Evolutionary conservation across 2,329 filamentous ascomycete genomes (phyloP), one percentile per base, ranked within the genome.

Genomic region (Bipolaris zeicola): DNA sequence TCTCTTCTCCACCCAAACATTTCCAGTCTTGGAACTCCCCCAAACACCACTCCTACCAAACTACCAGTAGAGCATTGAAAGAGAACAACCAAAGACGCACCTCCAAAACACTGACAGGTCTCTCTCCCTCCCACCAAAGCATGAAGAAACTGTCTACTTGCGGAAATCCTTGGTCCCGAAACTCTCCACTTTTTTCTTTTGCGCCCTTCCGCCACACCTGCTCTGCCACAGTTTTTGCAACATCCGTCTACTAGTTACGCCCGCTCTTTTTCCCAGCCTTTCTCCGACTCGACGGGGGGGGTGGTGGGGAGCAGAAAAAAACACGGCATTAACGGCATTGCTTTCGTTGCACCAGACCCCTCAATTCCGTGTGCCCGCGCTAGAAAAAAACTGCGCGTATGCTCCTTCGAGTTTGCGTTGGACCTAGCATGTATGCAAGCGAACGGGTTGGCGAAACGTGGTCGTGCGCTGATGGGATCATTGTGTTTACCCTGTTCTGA

Each of bases 401-500:
- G 0, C 81, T 28, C 26, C 83, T 68, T 89, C 85, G 14, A 88
- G 68, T 8, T 8, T 28, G 26, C 5, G 85, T 5, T 24, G 22
- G 22, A 4, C 3, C 22, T 86, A 0, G 22, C 22, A 6, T 24
- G 22, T 24, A 68, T 88, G 88, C 2, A 85, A 85, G 68, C 1
- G 80, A 76, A 76, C 2, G 83, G 60, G 0, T 74, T 68, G 1
- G 77, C 69, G 55, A 83, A 81, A 0, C 81, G 82, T 2, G 63
- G 63, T 0, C 85, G 75, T 1, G 78, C 80, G 8, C 79, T 84
- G 1, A 88, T 78, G 2, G 26, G 82, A 86, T 13, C 79, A 79
- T 57, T 57, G 88, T 81, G 72, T 87, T 87, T 74, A 88, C 81
- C 81, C 24, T 57, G 88, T 83, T 6, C 85, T 79, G 4, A 76